Percentiles rank a stretch among this genome's conserved stretches.
phyloP scores from a whole-genome alignment of 371 early-diverging fungal species.

The Pancytospora philotis region DNA sequence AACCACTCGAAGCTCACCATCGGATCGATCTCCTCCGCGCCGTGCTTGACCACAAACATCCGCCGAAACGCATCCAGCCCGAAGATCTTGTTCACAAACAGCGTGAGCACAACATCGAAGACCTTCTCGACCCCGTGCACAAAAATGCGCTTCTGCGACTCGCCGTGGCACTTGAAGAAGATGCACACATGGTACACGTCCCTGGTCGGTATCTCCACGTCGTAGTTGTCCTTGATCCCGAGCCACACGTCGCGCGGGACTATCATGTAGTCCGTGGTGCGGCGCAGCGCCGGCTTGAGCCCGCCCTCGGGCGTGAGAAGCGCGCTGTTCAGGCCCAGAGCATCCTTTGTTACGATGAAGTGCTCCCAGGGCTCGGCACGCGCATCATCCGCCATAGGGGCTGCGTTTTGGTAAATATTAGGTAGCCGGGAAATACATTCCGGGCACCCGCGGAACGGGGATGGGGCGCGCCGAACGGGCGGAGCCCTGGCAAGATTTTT shows the following conservation, averaged over 20 bases:
- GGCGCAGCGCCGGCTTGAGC: constrained; percentile 4
- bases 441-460: no score
- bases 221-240: constrained; percentile 11
- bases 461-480: no score
- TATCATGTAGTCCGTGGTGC: constrained; percentile 18
- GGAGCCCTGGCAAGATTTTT: no score
- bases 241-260: constrained; percentile 6
- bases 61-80: constrained; percentile 7
- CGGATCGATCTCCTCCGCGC: constrained; percentile 1
- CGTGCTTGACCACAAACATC: not conserved
- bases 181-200: constrained; percentile 9
- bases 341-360: not conserved
- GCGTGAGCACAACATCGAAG: constrained; percentile 14
- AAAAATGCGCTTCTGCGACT: constrained; percentile 10
- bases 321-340: not conserved
- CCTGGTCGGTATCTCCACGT: constrained; percentile 18
- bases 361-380: no score
- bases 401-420: no score
- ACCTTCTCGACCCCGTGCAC: constrained; percentile 15
- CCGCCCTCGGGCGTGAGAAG: not conserved
- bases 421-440: no score
- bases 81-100: constrained; percentile 15
- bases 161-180: constrained; percentile 9
- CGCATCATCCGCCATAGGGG: no score
- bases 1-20: constrained; percentile 15